Conservation (phyloP, 371 early-diverging fungal species). For the Nematocida sp. region DNA sequence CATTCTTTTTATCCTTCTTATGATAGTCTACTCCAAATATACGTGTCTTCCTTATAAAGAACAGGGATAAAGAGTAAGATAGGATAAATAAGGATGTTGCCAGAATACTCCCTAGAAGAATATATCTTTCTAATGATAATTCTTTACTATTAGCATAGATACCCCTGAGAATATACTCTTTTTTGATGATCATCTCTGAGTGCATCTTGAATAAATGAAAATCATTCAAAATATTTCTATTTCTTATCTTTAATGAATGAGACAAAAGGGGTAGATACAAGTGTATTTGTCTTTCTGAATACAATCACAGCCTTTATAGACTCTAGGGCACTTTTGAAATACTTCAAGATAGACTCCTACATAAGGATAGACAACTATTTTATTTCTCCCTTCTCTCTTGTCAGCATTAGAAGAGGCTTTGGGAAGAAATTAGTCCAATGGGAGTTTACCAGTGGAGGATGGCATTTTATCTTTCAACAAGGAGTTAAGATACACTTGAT, state of each 20-base stretch:
- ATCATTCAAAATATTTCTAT: constrained; percentile 4
- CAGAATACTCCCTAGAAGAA: too few relatives aligned
- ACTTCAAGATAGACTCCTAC: constrained; percentile 35
- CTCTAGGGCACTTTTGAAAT: background rate
- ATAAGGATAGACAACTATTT: constrained; percentile 29
- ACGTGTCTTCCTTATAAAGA: constrained; percentile 4
- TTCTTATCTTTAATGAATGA: constrained; percentile 15
- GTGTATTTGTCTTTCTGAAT: constrained; percentile 20
- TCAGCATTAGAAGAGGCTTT: constrained; percentile 47
- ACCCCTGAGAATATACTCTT: background rate
- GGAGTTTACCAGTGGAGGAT: constrained; percentile 39
- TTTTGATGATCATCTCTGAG: background rate
- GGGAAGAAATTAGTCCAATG: constrained; percentile 4
- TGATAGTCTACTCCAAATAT: constrained; percentile 72
- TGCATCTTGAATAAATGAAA: background rate
- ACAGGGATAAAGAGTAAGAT: constrained; percentile 12
- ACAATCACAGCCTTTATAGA: background rate
- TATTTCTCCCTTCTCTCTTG: constrained; percentile 47
- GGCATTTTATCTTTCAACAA: constrained; percentile 24
- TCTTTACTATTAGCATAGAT: too few relatives aligned
- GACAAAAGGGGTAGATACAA: background rate
- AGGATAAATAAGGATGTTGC: too few relatives aligned
- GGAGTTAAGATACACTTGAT: background rate
- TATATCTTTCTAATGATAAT: too few relatives aligned
- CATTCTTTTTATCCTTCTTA: constrained; percentile 69